Evolutionary conservation across 306 rosid genomes (phyloP), one percentile per base, ranked within the genome.

Genomic region (Quercus engelmannii): DNA sequence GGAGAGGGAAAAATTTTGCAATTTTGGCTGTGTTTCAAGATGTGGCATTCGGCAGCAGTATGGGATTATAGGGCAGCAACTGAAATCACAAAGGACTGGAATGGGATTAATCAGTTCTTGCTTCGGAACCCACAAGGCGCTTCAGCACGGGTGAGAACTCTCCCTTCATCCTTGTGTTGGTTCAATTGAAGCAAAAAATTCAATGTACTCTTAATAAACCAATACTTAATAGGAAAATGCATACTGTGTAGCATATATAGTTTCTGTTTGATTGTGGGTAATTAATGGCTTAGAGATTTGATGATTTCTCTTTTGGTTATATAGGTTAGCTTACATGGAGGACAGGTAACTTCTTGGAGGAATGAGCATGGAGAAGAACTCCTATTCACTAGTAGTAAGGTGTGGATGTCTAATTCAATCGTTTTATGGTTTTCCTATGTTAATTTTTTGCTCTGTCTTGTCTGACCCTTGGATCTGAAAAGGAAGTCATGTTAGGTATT

Each of bases 351-450:
- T 76, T 94, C 99, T 6, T 94, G 99, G 99, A 84, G 88, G 80
- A 91, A 88, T 71, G 93, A 90, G 77, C 88, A 79, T 28, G 99
- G 99, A 8, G 94, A 94, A 90, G 99, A 94, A 77, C 97, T 91
- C 82, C 87, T 92, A 10, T 94, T 94, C 89, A 90, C 97, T 28
- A 94, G 97, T 83, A 88, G 92, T 81, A 94, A 94, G 97, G 98
- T 91, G 33, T 38, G 43, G n/a, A 18, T 41, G 41, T 54, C 41
- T 13, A 68, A 55, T 68, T 49, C 68, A 78, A 64, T 64, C 41
- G 49, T 18, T 5, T 67, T 33, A 7, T 33, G 51, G 9, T 19
- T 5, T 18, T 35, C 25, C n/a, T 55, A 21, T 43, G 21, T 31
- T 64, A 18, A 4, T 6, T 9, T n/a, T 75, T n/a, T n/a, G 51